Conservation (phyloP, 768 basidiomycete genomes). For the Lactifluus subvellereus region DNA sequence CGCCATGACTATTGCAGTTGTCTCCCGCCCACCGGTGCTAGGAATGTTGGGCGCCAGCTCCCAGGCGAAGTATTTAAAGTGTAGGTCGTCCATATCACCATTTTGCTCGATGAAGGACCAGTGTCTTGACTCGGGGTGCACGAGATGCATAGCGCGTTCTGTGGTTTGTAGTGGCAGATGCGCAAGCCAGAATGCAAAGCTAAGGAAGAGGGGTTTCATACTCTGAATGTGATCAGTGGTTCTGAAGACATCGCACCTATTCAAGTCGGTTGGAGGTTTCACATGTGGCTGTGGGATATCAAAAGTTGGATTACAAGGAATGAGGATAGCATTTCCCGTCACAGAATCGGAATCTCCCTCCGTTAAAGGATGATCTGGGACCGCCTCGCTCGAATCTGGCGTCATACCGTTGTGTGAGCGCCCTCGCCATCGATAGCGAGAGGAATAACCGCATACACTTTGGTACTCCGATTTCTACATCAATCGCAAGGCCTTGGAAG, state of each 20-base stretch:
- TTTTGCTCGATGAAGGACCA: constrained; percentile 17
- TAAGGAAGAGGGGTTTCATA: background rate
- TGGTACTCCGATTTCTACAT: constrained; percentile 1
- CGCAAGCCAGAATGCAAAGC: constrained; percentile 18
- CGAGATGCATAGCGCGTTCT: constrained; percentile 20
- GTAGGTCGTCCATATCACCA: constrained; percentile 16
- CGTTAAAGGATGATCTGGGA: constrained; percentile 8
- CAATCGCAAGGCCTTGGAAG: constrained; percentile 1
- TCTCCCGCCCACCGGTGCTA: constrained; percentile 6
- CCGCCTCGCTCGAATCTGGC: constrained; percentile 2
- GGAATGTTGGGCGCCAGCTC: background rate
- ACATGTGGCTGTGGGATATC: constrained; percentile 18
- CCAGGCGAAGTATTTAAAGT: constrained; percentile 19
- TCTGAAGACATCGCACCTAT: constrained; percentile 5
- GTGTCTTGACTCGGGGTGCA: constrained; percentile 5
- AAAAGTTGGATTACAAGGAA: constrained; percentile 19
- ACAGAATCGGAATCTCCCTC: constrained; percentile 4
- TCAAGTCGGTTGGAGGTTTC: constrained; percentile 12
- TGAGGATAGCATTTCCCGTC: constrained; percentile 8
- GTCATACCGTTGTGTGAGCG: background rate
- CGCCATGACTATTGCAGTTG: constrained; percentile 16
- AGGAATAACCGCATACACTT: constrained; percentile 1
- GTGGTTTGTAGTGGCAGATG: constrained; percentile 18
- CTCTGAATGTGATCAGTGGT: background rate
- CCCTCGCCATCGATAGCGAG: background rate